Percentiles rank a stretch among this genome's conserved stretches.
Conservation (phyloP, 2,329 filamentous ascomycete genomes). For the Penicillium nordicum region DNA sequence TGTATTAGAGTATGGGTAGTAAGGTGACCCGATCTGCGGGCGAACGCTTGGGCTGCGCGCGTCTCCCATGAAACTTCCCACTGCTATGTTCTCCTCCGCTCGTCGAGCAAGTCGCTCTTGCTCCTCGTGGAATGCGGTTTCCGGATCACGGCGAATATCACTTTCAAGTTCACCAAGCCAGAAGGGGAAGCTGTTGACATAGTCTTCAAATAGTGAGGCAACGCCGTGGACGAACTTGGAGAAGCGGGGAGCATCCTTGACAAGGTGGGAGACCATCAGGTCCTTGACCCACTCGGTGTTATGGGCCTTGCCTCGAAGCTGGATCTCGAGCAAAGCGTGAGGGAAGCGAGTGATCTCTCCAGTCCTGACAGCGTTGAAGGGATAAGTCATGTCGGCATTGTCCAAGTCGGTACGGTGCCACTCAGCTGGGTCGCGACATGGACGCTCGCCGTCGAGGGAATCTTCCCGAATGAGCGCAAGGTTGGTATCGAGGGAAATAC, state of each 20-base stretch:
- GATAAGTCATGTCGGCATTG: conserved; percentile 74
- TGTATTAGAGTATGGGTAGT: conserved; percentile 22
- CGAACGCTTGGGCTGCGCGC: conserved; percentile 29
- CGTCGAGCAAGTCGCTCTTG: conserved; percentile 77
- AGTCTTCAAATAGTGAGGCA: conserved; percentile 86
- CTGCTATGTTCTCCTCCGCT: conserved; percentile 81
- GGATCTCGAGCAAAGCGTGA: conserved; percentile 88
- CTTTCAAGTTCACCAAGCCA: conserved; percentile 90
- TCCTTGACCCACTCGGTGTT: conserved; percentile 85
- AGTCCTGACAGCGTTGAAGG: conserved; percentile 81
- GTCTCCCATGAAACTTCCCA: conserved; percentile 78
- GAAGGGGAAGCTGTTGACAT: conserved; percentile 94
- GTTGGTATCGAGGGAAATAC: conserved; percentile 89
- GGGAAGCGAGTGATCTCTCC: conserved; percentile 90
- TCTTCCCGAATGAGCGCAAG: conserved; percentile 79
- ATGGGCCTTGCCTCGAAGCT: conserved; percentile 63
- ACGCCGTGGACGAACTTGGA: conserved; percentile 97
- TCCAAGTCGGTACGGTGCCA: conserved; percentile 96
- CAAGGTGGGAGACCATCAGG: conserved; percentile 85
- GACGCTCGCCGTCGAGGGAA: conserved; percentile 73
- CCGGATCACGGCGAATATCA: conserved; percentile 90
- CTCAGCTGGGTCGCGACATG: conserved; percentile 79
- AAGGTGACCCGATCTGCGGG: conserved; percentile 35
- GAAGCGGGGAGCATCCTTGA: conserved; percentile 84
- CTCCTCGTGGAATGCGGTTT: conserved; percentile 85